These are phyloP conservation scores for Fusarium miscanthi DNA, from an alignment of 2,329 filamentous ascomycete genomes.

Conservation along the genomic window DNA sequence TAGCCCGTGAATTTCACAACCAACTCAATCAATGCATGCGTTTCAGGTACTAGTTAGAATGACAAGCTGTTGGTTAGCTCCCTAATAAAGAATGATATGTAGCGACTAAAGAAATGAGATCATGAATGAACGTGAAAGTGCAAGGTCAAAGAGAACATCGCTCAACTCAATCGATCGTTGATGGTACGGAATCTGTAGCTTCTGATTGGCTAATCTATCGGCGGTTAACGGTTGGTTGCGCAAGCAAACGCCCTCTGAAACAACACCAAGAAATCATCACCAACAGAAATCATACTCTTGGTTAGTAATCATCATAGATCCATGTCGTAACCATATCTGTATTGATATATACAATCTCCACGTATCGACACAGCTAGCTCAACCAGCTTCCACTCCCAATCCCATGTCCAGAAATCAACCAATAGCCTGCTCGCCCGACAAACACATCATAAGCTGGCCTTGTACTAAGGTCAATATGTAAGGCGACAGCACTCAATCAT, in stretches of 20 bases:
- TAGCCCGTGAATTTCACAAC: not conserved
- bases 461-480: not conserved
- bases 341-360: constrained; percentile 40
- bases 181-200: not conserved
- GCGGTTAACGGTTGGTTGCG: constrained; percentile 15
- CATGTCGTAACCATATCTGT: constrained; percentile 34
- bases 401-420: constrained; percentile 38
- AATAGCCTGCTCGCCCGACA: constrained; percentile 31
- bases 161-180: not conserved
- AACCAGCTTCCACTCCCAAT: constrained; percentile 6
- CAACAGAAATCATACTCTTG: not conserved
- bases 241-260: not conserved
- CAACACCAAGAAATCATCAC: not conserved
- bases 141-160: not conserved
- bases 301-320: not conserved
- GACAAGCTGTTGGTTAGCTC: not conserved
- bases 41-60: not conserved
- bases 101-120: not conserved
- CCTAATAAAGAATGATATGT: too few relatives aligned
- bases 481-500: constrained; percentile 38
- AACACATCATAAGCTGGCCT: constrained; percentile 36
- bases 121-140: not conserved
- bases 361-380: constrained; percentile 13
- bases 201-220: constrained; percentile 12
- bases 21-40: not conserved